Evolutionary conservation across 2,329 filamentous ascomycete species (phyloP), one percentile per base, ranked within the genome.

Genomic region (Alternaria novae-zelandiae): DNA sequence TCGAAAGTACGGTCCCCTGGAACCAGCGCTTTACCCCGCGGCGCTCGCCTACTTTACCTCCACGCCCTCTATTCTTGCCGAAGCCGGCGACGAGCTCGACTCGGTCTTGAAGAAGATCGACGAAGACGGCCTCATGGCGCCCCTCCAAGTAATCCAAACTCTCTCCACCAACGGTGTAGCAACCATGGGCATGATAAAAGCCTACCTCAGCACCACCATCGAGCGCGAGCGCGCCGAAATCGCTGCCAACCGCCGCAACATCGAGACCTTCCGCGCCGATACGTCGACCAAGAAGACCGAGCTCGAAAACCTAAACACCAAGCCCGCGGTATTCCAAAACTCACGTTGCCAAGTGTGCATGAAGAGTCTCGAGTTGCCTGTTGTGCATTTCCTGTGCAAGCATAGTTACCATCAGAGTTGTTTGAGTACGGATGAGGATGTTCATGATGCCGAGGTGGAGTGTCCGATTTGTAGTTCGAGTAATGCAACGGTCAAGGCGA

Each of bases 161-260:
- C 87, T 99, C 13, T 90, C 88, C 64, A 86, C 87, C 56, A 92
- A 91, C 70, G 87, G 90, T 6, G 93, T 97, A 3, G 95, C 96
- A 1, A 98, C 94, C 0, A 97, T 99, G 92, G 96, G 95, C 54
- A 94, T 98, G 87, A 91, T 99, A 66, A 98, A 97, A 81, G 89
- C 90, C 6, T 99, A 99, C 80, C 88, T 99, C 3, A 89, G 91
- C 67, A 89, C 91, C 54, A 97, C 94, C 9, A 97, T 99, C 67
- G 90, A 93, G 70, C 89, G 93, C 54, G 96, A 99, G 81, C 88
- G 93, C 25, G 90, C 89, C 63, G 94, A 97, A 73, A 97, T 99
- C 63, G 88, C 86, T 13, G 84, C 82, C n/a, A 98, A 98, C 78
- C 88, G 92, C 54, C 88, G 90, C 43, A 88, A 95, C 46, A 97